phyloP scores from a whole-genome alignment of 2,329 filamentous ascomycete genomes.

The Trichoderma sp. region DNA sequence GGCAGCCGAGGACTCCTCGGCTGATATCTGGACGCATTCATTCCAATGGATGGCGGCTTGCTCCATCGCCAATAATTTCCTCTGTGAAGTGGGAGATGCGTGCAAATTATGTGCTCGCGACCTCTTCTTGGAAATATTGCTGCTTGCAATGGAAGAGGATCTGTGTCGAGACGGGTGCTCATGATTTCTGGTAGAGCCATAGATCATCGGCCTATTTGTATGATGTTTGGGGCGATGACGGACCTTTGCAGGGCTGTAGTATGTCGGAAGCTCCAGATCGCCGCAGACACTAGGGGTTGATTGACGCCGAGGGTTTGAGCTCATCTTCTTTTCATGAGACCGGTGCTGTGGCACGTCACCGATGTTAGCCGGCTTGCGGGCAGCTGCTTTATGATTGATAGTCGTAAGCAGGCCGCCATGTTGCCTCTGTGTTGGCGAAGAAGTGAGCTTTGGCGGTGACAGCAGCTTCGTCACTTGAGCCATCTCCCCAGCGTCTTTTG shows the following conservation, averaged over 20 bases:
- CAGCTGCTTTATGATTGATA: neutral
- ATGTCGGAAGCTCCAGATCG: conserved; percentile 39
- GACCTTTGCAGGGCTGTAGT: conserved; percentile 31
- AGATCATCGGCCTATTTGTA: neutral
- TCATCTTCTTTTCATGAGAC: neutral
- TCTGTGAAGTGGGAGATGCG: conserved; percentile 30
- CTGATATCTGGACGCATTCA: conserved; percentile 39
- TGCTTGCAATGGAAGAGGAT: conserved; percentile 39
- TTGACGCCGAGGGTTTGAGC: conserved; percentile 5
- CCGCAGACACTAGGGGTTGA: conserved; percentile 37
- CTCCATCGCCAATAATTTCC: conserved; percentile 40
- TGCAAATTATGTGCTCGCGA: conserved; percentile 28
- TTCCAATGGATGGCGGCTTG: conserved; percentile 42
- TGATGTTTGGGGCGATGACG: conserved; percentile 1
- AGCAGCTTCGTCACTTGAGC: neutral
- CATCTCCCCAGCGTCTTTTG: neutral
- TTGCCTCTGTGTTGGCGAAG: neutral
- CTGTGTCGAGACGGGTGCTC: conserved; percentile 27
- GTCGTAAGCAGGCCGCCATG: neutral
- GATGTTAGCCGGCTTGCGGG: neutral
- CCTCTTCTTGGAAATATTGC: conserved; percentile 42
- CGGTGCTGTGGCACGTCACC: neutral
- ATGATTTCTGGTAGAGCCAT: neutral
- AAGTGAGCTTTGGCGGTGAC: neutral
- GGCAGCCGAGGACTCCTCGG: conserved; percentile 37